phyloP scores from a whole-genome alignment of 306 rosid species.

The Prunus fruticosa region DNA sequence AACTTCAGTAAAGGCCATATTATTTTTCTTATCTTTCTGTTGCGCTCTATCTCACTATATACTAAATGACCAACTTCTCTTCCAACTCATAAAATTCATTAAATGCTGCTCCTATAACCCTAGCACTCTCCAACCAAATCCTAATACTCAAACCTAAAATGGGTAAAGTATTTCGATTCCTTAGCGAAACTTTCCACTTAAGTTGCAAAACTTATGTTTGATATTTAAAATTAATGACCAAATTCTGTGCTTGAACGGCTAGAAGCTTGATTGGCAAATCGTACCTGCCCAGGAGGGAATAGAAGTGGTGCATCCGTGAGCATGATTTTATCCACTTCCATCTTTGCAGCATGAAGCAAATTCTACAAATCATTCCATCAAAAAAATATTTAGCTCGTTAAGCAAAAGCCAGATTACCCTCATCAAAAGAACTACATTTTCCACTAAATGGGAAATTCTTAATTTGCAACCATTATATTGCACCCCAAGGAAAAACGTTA shows the following conservation, averaged over 20 bases:
- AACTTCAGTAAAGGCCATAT: not conserved
- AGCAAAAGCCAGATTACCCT: not conserved
- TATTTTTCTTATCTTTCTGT: not conserved
- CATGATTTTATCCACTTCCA: constrained; percentile 88
- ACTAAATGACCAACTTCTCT: not conserved
- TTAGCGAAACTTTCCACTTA: not conserved
- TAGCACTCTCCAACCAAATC: not conserved
- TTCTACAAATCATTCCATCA: constrained; percentile 32
- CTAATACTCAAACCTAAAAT: not conserved
- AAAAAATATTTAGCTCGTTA: constrained; percentile 12
- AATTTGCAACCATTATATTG: not conserved
- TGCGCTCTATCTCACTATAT: not conserved
- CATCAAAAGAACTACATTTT: not conserved
- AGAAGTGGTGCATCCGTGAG: constrained; percentile 93
- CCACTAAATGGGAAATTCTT: not conserved
- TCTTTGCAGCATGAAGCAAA: constrained; percentile 51
- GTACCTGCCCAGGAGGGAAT: constrained; percentile 96
- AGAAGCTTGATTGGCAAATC: constrained; percentile 7
- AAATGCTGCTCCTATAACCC: not conserved
- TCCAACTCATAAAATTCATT: not conserved
- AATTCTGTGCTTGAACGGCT: not conserved
- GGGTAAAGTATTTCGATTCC: not conserved
- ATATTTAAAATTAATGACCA: not conserved
- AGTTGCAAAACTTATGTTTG: not conserved
- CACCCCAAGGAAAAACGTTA: too few relatives aligned